phyloP scores from a whole-genome alignment of 257 asterid genomes.

The Jacaranda mimosifolia region DNA sequence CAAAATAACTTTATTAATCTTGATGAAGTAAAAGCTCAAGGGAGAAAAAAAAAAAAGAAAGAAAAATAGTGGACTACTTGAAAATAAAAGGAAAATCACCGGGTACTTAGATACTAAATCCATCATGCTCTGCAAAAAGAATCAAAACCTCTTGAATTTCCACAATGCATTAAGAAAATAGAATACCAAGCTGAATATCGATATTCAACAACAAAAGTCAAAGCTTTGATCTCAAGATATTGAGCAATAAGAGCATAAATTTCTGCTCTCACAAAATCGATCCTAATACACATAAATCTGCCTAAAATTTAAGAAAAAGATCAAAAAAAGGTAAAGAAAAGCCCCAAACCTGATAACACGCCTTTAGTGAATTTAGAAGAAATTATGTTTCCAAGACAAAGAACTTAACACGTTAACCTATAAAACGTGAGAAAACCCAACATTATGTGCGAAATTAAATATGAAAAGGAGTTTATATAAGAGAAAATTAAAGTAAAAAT shows the following conservation, averaged over 20 bases:
- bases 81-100: constrained; percentile 47
- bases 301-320: background rate
- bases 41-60: too few species aligned
- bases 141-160: constrained; percentile 49
- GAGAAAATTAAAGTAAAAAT: too few species aligned
- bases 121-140: constrained; percentile 48
- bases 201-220: constrained; percentile 32
- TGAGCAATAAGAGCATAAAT: background rate
- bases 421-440: too few species aligned
- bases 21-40: constrained; percentile 1
- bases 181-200: constrained; percentile 21
- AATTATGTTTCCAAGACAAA: too few species aligned
- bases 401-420: too few species aligned
- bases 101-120: constrained; percentile 90
- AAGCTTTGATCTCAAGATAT: constrained; percentile 16
- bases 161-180: constrained; percentile 46
- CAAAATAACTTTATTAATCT: background rate
- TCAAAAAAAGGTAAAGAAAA: background rate
- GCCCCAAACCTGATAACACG: too few species aligned
- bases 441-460: too few species aligned
- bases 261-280: background rate
- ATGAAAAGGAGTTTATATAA: too few species aligned
- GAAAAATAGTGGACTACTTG: background rate
- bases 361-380: too few species aligned
- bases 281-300: constrained; percentile 14